Evolutionary conservation across 495 filamentous ascomycete genomes (phyloP).

Genomic region (Aeminium ludgeri): DNA sequence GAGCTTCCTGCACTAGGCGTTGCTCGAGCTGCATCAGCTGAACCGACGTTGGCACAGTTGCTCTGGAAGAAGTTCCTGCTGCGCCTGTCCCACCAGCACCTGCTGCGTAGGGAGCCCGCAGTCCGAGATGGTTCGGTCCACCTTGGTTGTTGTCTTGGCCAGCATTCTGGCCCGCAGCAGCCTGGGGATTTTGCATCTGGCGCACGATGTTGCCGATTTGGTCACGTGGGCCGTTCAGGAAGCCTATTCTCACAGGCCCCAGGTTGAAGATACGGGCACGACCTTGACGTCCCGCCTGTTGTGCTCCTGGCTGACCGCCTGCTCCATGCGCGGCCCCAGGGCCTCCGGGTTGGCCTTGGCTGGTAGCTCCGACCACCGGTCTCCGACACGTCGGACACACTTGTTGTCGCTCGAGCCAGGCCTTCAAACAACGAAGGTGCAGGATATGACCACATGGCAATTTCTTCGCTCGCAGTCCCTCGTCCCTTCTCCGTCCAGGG

Average conservation of each 20-base stretch:
- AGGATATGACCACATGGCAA: conserved; percentile 91
- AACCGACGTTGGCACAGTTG: conserved; percentile 26
- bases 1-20: conserved; percentile 48
- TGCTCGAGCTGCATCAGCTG: conserved; percentile 49
- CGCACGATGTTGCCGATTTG: conserved; percentile 11
- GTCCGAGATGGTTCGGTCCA: conserved; percentile 15
- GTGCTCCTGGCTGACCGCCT: conserved; percentile 15
- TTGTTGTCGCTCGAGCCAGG: conserved; percentile 97
- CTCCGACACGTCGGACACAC: conserved; percentile 89
- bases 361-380: conserved; percentile 41
- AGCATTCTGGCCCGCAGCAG: neutral
- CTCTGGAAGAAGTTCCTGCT: neutral
- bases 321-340: conserved; percentile 6
- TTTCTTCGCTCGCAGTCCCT: conserved; percentile 81
- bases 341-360: conserved; percentile 2
- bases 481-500: conserved; percentile 36
- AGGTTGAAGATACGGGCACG: conserved; percentile 39
- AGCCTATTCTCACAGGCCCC: conserved; percentile 39
- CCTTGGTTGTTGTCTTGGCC: conserved; percentile 1
- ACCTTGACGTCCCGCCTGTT: conserved; percentile 18
- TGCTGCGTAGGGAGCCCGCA: conserved; percentile 9
- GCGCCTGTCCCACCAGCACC: neutral
- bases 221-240: conserved; percentile 14
- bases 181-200: conserved; percentile 7
- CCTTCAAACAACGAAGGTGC: conserved; percentile 83